Conservation (phyloP, 345 rosid genomes). For the Draba incana region DNA sequence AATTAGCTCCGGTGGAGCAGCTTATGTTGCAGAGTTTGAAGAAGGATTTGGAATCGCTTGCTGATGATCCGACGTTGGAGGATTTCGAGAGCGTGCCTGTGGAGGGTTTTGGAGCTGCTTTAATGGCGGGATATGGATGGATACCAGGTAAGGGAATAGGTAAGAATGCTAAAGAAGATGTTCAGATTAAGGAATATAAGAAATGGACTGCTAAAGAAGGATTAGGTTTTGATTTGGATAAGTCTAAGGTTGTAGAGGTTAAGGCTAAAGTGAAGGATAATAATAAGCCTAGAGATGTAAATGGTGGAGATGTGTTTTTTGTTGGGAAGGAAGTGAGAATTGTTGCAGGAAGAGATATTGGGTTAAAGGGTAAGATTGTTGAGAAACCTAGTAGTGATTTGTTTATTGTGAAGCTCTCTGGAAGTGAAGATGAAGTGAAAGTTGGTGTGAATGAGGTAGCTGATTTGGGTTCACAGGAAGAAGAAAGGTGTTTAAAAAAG, state of each 20-base stretch:
- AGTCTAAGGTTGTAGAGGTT: conserved; percentile 18
- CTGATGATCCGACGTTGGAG: conserved; percentile 64
- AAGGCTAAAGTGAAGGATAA: conserved; percentile 28
- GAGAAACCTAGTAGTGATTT: conserved; percentile 38
- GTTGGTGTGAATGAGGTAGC: conserved; percentile 57
- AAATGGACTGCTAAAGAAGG: conserved; percentile 61
- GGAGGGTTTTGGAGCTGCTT: conserved; percentile 68
- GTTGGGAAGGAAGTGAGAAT: conserved; percentile 71
- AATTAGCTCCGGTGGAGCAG: conserved; percentile 43
- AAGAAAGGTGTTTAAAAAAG: conserved; percentile 63
- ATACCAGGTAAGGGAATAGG: conserved; percentile 82
- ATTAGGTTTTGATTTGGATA: conserved; percentile 50
- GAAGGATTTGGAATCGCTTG: conserved; percentile 55
- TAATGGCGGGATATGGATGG: conserved; percentile 88
- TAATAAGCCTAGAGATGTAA: conserved; percentile 8
- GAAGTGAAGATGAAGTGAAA: conserved; percentile 48
- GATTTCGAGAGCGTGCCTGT: conserved; percentile 70
- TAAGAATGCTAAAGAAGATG: conserved; percentile 72
- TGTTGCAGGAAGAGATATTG: conserved; percentile 52
- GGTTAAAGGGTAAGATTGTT: conserved; percentile 60
- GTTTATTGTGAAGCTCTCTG: conserved; percentile 54
- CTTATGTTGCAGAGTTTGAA: conserved; percentile 49
- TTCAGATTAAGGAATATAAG: conserved; percentile 57
- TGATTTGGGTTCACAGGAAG: conserved; percentile 68
- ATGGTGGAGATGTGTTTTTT: conserved; percentile 41